Percentiles rank a stretch among this genome's conserved stretches.
These are phyloP conservation scores for Physaria fendleri DNA, from an alignment of 345 rosid genomes.

Conservation along the genomic window DNA sequence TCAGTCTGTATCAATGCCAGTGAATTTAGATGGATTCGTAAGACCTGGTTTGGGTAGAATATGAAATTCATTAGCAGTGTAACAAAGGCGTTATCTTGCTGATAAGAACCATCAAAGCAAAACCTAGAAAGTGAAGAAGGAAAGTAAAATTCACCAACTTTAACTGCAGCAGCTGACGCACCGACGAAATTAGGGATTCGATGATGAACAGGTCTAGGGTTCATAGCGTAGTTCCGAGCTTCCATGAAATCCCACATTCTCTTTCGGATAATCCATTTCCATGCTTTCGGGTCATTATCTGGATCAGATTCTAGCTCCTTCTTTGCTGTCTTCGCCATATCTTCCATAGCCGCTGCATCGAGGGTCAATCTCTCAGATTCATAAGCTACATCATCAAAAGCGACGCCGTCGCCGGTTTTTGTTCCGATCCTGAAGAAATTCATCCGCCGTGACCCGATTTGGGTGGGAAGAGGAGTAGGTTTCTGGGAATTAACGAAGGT, in stretches of 20 bases:
- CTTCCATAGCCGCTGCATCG: conserved; percentile 57
- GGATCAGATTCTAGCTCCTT: conserved; percentile 32
- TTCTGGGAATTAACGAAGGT: background rate
- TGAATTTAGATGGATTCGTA: too few species aligned
- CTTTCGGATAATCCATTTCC: conserved; percentile 89
- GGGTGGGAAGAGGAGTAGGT: background rate
- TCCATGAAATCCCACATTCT: conserved; percentile 88
- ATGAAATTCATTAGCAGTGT: too few species aligned
- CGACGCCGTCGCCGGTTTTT: conserved; percentile 22
- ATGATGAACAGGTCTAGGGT: conserved; percentile 85
- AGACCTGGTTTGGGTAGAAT: too few species aligned
- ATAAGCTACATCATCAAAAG: conserved; percentile 49
- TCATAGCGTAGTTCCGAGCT: conserved; percentile 56
- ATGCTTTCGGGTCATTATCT: conserved; percentile 57
- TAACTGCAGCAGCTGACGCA: conserved; percentile 60
- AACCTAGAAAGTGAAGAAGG: conserved; percentile 2
- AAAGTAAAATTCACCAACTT: conserved; percentile 25
- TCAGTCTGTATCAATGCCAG: conserved; percentile 31
- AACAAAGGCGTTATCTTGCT: background rate
- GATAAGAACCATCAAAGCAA: background rate
- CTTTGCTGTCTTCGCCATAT: conserved; percentile 59
- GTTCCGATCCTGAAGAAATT: conserved; percentile 23
- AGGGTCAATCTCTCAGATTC: conserved; percentile 60
- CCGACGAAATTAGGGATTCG: conserved; percentile 93
- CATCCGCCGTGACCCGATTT: background rate